Percentiles rank a stretch among this genome's conserved stretches.
phyloP scores from a whole-genome alignment of 768 basidiomycete genomes.

The Multifurca ochricompacta region DNA sequence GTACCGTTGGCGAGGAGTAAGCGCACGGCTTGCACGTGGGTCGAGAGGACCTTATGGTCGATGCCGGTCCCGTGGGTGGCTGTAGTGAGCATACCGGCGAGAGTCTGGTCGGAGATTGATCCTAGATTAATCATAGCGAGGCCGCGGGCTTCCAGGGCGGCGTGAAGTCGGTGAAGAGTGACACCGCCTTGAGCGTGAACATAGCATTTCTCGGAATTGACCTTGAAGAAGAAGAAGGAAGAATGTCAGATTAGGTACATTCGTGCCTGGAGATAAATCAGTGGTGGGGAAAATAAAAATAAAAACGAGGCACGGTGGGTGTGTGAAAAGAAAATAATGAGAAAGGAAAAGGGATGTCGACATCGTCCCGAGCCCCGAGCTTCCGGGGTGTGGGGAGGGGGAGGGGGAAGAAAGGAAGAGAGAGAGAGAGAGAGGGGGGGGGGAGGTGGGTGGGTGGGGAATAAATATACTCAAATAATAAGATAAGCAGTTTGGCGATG shows the following conservation, averaged over 20 bases:
- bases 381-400: constrained; percentile 1
- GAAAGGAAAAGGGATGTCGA: no score
- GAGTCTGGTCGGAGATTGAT: constrained; percentile 92
- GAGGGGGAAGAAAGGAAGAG: not conserved
- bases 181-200: constrained; percentile 75
- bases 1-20: constrained; percentile 73
- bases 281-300: not conserved
- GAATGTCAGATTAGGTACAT: constrained; percentile 18
- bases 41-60: constrained; percentile 71
- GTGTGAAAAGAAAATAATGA: no score
- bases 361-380: not conserved
- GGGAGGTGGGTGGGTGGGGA: not conserved
- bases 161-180: constrained; percentile 67
- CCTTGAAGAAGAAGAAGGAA: constrained; percentile 34
- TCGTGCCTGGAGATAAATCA: constrained; percentile 10
- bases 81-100: constrained; percentile 88
- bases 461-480: not conserved
- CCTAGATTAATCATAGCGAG: constrained; percentile 91
- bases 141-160: constrained; percentile 49
- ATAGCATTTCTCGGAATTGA: constrained; percentile 58
- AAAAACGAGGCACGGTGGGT: no score
- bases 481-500: constrained; percentile 17
- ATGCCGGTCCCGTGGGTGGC: constrained; percentile 93
- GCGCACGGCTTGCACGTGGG: constrained; percentile 66
- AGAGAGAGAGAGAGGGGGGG: not conserved